phyloP scores from a whole-genome alignment of 2,329 filamentous ascomycete species.

The Cercospora sp. region DNA sequence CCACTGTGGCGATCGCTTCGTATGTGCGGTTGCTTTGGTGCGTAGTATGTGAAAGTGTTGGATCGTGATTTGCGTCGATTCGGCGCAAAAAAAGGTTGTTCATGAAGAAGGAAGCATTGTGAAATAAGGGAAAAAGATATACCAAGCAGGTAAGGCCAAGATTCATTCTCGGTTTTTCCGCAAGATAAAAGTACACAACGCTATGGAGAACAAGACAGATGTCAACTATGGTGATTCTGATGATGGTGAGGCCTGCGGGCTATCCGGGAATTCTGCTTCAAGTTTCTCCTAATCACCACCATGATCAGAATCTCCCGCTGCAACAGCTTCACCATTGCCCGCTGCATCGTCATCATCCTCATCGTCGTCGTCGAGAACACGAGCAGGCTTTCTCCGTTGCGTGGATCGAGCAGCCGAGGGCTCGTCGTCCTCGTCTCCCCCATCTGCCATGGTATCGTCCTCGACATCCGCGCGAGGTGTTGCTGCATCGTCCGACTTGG shows the following conservation, averaged over 20 bases:
- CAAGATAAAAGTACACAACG: background rate
- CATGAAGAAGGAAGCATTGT: background rate
- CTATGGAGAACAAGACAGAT: slow-evolving; percentile 2
- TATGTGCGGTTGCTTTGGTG: background rate
- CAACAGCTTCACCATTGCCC: slow-evolving; percentile 17
- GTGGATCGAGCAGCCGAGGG: slow-evolving; percentile 19
- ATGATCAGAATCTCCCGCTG: slow-evolving; percentile 27
- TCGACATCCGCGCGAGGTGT: slow-evolving; percentile 28
- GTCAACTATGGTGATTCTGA: background rate
- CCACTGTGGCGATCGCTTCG: background rate
- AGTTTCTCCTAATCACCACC: slow-evolving; percentile 20
- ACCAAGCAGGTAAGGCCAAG: background rate
- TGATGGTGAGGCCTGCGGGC: background rate
- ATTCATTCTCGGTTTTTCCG: background rate
- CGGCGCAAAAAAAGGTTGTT: background rate
- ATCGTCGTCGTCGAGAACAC: slow-evolving; percentile 40
- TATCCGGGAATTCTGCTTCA: background rate
- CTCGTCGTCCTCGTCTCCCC: slow-evolving; percentile 34
- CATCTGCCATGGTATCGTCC: slow-evolving; percentile 30
- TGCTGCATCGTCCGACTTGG: slow-evolving; percentile 32
- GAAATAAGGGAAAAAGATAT: background rate
- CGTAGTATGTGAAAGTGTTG: background rate
- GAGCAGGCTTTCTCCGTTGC: slow-evolving; percentile 36
- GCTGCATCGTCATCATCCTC: slow-evolving; percentile 38
- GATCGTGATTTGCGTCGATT: background rate